Evolutionary conservation across 176 grass and related monocot species (phyloP), one percentile per base, ranked within the genome.

Genomic region (Oropetium thomaeum): DNA sequence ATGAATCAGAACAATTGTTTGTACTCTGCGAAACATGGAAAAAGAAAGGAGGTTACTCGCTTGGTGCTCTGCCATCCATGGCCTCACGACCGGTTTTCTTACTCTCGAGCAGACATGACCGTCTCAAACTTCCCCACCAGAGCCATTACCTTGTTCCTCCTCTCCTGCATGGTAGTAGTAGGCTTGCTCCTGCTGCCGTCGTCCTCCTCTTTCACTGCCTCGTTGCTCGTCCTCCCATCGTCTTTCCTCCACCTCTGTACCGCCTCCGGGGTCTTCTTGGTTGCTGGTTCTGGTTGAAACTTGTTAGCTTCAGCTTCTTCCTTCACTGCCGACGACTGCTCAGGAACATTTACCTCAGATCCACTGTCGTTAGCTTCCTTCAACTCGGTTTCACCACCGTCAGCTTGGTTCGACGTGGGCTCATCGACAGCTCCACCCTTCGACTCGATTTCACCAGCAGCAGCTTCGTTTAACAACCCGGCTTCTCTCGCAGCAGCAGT

Each of bases 71-170:
- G 19, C 35, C 53, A 57, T 3, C 35, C 35, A 22, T 12, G 60
- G 14, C 49, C 26, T 69, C 47, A 4, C 13, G 14, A 34, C 10
- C 35, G 5, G 65, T 68, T 25, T 81, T 68, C 31, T 81, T 71
- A 49, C 28, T 80, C 69, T 83, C 65, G 19, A 3, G 45, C 38
- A 37, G 69, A 54, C 79, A 93, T 89, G 17, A 75, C 90, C 25
- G 80, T 89, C 78, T 93, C 90, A 58, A 93, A 93, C 17, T 55
- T 88, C 11, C 90, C 90, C 8, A 89, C 83, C 66, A 93, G 81
- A 13, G 87, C 87, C 80, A 81, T 80, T 28, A 93, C 83, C 66
- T 87, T 86, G 71, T 78, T 93, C 67, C 81, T 89, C 63, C 80
- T 86, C 71, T 67, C 70, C 49, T 33, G 80, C 28, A 65, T 27